phyloP scores from a whole-genome alignment of 192 early-diverging fungal genomes.

The Mortierella hygrophila region DNA sequence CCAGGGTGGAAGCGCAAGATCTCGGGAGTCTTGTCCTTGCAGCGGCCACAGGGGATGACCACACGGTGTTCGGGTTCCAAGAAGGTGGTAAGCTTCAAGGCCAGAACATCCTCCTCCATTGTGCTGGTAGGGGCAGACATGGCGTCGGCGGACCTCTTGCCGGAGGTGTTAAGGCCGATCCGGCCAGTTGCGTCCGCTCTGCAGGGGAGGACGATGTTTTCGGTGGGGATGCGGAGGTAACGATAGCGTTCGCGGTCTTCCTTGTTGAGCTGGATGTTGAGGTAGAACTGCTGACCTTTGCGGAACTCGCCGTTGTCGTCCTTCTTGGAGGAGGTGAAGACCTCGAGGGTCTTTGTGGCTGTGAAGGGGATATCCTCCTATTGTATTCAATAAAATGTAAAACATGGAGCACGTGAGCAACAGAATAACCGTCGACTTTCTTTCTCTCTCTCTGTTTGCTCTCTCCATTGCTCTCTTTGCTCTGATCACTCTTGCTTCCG shows the following conservation, averaged over 20 bases:
- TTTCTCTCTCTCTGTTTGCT: neutral
- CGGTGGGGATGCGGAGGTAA: slow-evolving; percentile 48
- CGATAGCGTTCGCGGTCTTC: slow-evolving; percentile 44
- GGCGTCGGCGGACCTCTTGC: slow-evolving; percentile 41
- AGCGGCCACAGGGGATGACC: slow-evolving; percentile 52
- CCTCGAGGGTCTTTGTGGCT: slow-evolving; percentile 35
- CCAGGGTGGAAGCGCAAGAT: slow-evolving; percentile 52
- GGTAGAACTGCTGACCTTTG: slow-evolving; percentile 56
- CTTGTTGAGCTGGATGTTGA: slow-evolving; percentile 42
- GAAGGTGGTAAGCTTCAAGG: slow-evolving; percentile 42
- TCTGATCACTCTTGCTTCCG: neutral
- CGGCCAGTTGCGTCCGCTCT: slow-evolving; percentile 38
- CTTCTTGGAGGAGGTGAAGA: slow-evolving; percentile 53
- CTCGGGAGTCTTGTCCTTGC: slow-evolving; percentile 55
- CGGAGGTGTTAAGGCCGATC: slow-evolving; percentile 41
- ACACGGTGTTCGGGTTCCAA: slow-evolving; percentile 53
- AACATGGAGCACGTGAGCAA: neutral
- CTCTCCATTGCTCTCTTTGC: neutral
- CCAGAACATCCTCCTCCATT: slow-evolving; percentile 49
- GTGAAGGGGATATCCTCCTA: slow-evolving; percentile 33
- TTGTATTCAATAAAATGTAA: neutral
- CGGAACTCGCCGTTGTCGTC: slow-evolving; percentile 56
- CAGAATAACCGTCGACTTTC: neutral
- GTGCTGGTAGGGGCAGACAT: slow-evolving; percentile 43
- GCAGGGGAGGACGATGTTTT: slow-evolving; percentile 54